phyloP scores from a whole-genome alignment of 2,329 filamentous ascomycete genomes.

The Arthroderma uncinatum region DNA sequence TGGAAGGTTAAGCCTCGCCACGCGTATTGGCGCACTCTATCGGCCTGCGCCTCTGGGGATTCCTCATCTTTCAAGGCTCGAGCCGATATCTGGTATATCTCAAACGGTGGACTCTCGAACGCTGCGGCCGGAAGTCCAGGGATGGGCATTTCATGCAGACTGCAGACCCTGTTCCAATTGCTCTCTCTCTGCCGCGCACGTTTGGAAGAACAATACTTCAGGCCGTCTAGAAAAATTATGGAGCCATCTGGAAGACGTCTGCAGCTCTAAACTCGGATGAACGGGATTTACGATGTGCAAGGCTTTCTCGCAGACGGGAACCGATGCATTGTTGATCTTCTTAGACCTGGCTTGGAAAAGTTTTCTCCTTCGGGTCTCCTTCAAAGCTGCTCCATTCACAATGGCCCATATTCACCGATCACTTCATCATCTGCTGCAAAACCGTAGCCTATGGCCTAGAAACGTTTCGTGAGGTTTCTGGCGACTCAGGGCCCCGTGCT shows the following conservation, averaged over 20 bases:
- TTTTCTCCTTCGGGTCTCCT: not conserved
- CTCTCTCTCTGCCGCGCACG: not conserved
- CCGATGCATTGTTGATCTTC: not conserved
- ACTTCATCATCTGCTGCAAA: not conserved
- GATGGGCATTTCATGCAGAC: not conserved
- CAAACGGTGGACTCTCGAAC: not conserved
- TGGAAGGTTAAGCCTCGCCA: not conserved
- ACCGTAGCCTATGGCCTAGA: not conserved
- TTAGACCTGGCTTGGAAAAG: not conserved
- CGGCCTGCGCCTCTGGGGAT: not conserved
- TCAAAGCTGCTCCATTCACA: not conserved
- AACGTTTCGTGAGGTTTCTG: not conserved
- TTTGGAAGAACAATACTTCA: not conserved
- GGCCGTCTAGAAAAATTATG: not conserved
- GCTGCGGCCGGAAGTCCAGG: not conserved
- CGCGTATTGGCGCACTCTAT: not conserved
- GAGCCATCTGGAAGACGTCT: no score
- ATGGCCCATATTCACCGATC: not conserved
- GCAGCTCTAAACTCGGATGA: not conserved
- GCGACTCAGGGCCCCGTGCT: not conserved
- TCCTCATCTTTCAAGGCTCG: not conserved
- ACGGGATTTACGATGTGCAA: not conserved
- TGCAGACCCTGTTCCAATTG: not conserved
- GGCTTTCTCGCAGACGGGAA: not conserved
- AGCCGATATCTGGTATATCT: not conserved